phyloP scores from a whole-genome alignment of 2,329 filamentous ascomycete genomes.

The Thielaviopsis euricoi region DNA sequence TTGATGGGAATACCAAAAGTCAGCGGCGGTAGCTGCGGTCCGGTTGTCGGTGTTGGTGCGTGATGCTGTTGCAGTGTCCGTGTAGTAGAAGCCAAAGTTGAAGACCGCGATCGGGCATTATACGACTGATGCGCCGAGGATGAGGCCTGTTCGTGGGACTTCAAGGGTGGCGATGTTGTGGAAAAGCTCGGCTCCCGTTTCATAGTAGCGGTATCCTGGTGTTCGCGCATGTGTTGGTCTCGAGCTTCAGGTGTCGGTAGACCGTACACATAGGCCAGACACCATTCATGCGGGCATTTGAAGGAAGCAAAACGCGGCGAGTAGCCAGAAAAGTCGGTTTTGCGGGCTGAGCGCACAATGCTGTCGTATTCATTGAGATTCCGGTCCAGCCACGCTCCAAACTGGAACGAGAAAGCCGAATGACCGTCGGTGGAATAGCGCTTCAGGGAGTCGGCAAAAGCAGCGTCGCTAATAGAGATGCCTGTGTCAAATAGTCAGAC shows the following conservation, averaged over 20 bases:
- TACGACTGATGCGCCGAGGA: too few species aligned
- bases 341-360: slow-evolving; percentile 8
- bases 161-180: slow-evolving; percentile 20
- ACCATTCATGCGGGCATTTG: slow-evolving; percentile 39
- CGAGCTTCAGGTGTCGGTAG: slow-evolving; percentile 34
- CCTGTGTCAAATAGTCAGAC: slow-evolving; percentile 17
- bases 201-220: slow-evolving; percentile 18
- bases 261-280: slow-evolving; percentile 42
- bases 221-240: slow-evolving; percentile 32
- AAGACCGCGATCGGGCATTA: too few species aligned
- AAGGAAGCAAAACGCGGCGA: slow-evolving; percentile 20
- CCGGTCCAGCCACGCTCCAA: slow-evolving; percentile 4
- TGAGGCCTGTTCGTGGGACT: slow-evolving; percentile 14
- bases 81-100: too few species aligned
- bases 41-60: too few species aligned
- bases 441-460: slow-evolving; percentile 23
- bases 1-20: too few species aligned
- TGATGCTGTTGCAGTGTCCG: too few species aligned
- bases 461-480: slow-evolving; percentile 25
- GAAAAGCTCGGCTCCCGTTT: slow-evolving; percentile 32
- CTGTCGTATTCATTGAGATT: slow-evolving; percentile 5
- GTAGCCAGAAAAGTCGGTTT: slow-evolving; percentile 13
- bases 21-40: too few species aligned
- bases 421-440: slow-evolving; percentile 20
- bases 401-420: not conserved